Percentiles rank a stretch among this genome's conserved stretches.
Conservation (phyloP, 305 asterid genomes). For the Solanum hybrid region DNA sequence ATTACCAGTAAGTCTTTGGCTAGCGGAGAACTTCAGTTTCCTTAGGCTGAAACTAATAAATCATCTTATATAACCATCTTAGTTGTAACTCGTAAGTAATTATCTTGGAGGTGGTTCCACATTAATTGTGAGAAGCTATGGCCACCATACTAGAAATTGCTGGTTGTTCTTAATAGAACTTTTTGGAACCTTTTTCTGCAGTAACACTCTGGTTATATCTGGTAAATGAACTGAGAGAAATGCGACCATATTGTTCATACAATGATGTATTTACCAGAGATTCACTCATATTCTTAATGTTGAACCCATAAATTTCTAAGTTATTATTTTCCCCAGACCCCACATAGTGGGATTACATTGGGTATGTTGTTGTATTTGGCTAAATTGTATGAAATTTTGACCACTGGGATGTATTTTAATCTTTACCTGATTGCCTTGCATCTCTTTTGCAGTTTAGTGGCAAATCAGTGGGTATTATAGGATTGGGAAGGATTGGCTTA, state of each 20-base stretch:
- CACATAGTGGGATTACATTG: background rate
- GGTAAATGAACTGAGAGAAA: background rate
- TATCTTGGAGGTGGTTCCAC: background rate
- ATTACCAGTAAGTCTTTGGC: background rate
- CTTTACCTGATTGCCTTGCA: background rate
- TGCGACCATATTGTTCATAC: background rate
- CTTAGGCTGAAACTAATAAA: background rate
- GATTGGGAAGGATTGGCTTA: slow-evolving; percentile 75
- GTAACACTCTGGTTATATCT: background rate
- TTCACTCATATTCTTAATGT: background rate
- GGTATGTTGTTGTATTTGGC: background rate
- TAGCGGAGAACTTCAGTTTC: background rate
- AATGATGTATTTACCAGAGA: background rate
- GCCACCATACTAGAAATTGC: background rate
- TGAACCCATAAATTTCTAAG: background rate
- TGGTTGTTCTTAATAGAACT: background rate
- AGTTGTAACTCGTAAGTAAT: too few relatives aligned
- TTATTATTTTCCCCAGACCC: background rate
- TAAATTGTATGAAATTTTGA: background rate
- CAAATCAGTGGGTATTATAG: slow-evolving; percentile 71
- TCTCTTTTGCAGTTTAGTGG: slow-evolving; percentile 61
- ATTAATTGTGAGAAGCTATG: background rate
- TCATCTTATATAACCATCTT: background rate
- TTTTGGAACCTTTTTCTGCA: background rate
- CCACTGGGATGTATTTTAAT: background rate